A percentile compares a stretch with the other conserved stretches of the same genome.
Evolutionary conservation across 1,139 yeast genomes (phyloP).

Genomic region (Sugiyamaella grinbergsii): DNA sequence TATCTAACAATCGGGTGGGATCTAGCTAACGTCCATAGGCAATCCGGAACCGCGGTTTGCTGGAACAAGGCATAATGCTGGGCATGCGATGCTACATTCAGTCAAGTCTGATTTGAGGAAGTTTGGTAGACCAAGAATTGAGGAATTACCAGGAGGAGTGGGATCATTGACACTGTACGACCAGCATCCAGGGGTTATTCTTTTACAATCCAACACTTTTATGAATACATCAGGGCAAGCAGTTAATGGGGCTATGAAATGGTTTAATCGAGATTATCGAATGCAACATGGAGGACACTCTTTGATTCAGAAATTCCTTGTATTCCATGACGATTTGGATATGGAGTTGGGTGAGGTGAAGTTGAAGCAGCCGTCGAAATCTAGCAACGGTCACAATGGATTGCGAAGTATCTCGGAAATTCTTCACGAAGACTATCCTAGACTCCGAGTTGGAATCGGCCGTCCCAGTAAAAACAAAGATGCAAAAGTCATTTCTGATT

Average conservation of each 20-base stretch:
- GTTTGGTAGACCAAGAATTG: conserved; percentile 22
- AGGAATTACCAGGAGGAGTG: conserved; percentile 23
- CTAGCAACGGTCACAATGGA: conserved; percentile 82
- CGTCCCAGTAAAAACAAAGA: conserved; percentile 51
- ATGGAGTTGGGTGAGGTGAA: conserved; percentile 64
- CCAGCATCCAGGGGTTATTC: conserved; percentile 40
- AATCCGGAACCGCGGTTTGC: conserved; percentile 69
- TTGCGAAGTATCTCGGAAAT: conserved; percentile 55
- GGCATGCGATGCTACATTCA: conserved; percentile 54
- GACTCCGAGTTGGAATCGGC: conserved; percentile 74
- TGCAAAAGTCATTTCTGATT: conserved; percentile 54
- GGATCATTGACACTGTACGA: conserved; percentile 31
- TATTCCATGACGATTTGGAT: conserved; percentile 77
- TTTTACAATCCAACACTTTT: conserved; percentile 55
- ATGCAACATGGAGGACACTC: conserved; percentile 29
- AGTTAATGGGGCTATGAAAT: conserved; percentile 46
- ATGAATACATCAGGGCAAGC: conserved; percentile 71
- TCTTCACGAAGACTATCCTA: conserved; percentile 50
- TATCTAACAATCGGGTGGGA: conserved; percentile 4
- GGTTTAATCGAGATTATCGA: conserved; percentile 35
- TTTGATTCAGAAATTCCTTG: conserved; percentile 48
- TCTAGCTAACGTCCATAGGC: conserved; percentile 60
- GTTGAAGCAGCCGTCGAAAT: conserved; percentile 56
- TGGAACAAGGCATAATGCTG: conserved; percentile 76
- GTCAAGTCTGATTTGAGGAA: conserved; percentile 24